These are phyloP conservation scores for Fistulifera pelliculosa DNA, from an alignment of 108 stramenopile genomes.

Conservation along the genomic window DNA sequence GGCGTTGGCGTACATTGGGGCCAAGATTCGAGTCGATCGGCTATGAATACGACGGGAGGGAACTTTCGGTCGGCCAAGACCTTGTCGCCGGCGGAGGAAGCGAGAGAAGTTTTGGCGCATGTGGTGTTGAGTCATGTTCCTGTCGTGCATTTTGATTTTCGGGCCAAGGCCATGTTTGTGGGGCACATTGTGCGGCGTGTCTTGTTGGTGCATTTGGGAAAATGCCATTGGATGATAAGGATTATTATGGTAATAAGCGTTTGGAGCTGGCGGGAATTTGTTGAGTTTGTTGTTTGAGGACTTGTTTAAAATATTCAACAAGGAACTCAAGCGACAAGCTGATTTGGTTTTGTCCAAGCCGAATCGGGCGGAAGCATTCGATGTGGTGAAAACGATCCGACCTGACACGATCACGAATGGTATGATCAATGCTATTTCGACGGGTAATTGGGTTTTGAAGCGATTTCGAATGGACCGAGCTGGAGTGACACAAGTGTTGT, in stretches of 20 bases:
- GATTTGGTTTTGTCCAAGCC: conserved; percentile 93
- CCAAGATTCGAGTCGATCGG: conserved; percentile 79
- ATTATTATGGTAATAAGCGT: conserved; percentile 98
- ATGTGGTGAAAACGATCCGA: conserved; percentile 85
- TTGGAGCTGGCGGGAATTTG: conserved; percentile 94
- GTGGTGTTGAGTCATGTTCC: conserved; percentile 96
- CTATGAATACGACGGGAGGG: conserved; percentile 13
- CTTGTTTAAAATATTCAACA: conserved; percentile 96
- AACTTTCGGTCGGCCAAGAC: conserved; percentile 1
- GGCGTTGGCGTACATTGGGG: conserved; percentile 87
- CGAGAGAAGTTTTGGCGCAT: conserved; percentile 89
- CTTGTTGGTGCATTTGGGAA: conserved; percentile 80
- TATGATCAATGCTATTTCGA: conserved; percentile 92
- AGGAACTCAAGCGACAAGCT: conserved; percentile 87
- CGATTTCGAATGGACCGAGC: conserved; percentile 98
- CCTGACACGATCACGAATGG: conserved; percentile 94
- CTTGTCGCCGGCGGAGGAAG: conserved; percentile 87
- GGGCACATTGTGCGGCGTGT: conserved; percentile 92
- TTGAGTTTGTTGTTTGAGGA: conserved; percentile 95
- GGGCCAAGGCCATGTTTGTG: conserved; percentile 88
- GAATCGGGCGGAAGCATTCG: conserved; percentile 90
- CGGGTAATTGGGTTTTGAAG: conserved; percentile 98
- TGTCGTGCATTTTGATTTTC: conserved; percentile 81
- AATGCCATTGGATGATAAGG: conserved; percentile 88
- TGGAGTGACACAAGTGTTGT: conserved; percentile 95